phyloP scores from a whole-genome alignment of 345 rosid genomes.

The Diplotaxis tenuifolia region DNA sequence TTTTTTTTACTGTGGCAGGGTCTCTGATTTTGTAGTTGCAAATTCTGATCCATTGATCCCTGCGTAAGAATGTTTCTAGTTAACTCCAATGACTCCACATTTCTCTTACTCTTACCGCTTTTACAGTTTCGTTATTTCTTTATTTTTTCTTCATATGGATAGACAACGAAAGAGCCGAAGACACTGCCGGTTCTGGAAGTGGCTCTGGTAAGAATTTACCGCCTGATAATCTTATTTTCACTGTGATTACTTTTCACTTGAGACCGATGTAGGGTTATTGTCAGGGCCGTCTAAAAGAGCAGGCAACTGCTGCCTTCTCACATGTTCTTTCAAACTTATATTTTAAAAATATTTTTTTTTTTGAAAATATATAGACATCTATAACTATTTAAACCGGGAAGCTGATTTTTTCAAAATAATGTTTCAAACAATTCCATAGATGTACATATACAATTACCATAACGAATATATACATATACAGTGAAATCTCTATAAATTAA shows the following conservation, averaged over 20 bases:
- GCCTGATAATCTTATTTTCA: not conserved
- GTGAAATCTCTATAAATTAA: too few relatives aligned
- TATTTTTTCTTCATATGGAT: constrained; percentile 12
- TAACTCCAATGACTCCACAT: not conserved
- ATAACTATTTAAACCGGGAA: too few relatives aligned
- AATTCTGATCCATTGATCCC: constrained; percentile 73
- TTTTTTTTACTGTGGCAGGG: constrained; percentile 43
- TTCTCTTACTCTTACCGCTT: not conserved
- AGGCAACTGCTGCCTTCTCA: constrained; percentile 1
- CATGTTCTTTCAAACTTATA: not conserved
- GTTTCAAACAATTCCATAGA: too few relatives aligned
- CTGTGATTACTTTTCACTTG: not conserved
- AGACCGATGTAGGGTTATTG: not conserved
- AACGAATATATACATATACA: not conserved
- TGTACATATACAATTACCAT: too few relatives aligned
- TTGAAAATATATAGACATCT: not conserved
- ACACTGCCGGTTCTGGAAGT: constrained; percentile 69
- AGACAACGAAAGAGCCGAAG: constrained; percentile 58
- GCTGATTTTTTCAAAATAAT: not conserved
- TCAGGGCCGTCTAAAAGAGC: not conserved
- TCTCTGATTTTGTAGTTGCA: constrained; percentile 62
- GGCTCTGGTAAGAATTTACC: constrained; percentile 62
- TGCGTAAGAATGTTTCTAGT: constrained; percentile 42
- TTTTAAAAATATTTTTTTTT: not conserved
- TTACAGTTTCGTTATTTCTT: not conserved